These are phyloP conservation scores for Pichia sp. DNA, from an alignment of 1,139 yeast species.

Conservation along the genomic window DNA sequence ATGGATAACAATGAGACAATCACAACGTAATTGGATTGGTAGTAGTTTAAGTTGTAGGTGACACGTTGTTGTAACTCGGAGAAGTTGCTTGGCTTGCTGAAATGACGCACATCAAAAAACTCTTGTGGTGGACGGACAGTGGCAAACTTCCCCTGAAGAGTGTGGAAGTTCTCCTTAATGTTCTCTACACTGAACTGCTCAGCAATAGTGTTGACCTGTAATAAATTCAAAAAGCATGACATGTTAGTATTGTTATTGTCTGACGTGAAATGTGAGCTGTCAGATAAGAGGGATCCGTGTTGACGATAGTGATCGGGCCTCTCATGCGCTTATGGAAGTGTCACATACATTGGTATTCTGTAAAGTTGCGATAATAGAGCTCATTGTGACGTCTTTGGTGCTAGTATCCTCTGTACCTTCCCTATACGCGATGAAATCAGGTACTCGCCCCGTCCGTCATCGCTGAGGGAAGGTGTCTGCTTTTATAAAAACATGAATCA, in stretches of 20 bases:
- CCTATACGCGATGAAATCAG: no score
- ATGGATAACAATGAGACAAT: slow-evolving; percentile 64
- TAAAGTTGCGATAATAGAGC: no score
- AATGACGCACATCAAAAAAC: slow-evolving; percentile 82
- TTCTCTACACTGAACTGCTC: slow-evolving; percentile 25
- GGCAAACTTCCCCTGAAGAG: slow-evolving; percentile 57
- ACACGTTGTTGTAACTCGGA: slow-evolving; percentile 88
- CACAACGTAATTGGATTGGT: slow-evolving; percentile 77
- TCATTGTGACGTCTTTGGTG: no score
- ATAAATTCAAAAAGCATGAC: not conserved
- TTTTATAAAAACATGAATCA: no score
- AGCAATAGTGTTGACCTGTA: slow-evolving; percentile 6
- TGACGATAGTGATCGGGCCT: no score
- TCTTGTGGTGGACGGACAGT: slow-evolving; percentile 86
- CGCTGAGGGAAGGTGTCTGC: no score
- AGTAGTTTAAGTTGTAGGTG: slow-evolving; percentile 77
- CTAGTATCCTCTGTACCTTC: no score
- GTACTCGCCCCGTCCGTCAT: no score
- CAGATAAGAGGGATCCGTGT: no score
- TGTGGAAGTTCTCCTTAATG: slow-evolving; percentile 25
- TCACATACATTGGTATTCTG: no score
- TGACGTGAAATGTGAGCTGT: no score
- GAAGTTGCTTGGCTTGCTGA: slow-evolving; percentile 85
- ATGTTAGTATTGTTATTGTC: slow-evolving; percentile 6
- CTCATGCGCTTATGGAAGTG: no score